Evolutionary conservation across 1,284 basidiomycete genomes (phyloP), one percentile per base, ranked within the genome.

Genomic region (Apiotrichum laibachii): DNA sequence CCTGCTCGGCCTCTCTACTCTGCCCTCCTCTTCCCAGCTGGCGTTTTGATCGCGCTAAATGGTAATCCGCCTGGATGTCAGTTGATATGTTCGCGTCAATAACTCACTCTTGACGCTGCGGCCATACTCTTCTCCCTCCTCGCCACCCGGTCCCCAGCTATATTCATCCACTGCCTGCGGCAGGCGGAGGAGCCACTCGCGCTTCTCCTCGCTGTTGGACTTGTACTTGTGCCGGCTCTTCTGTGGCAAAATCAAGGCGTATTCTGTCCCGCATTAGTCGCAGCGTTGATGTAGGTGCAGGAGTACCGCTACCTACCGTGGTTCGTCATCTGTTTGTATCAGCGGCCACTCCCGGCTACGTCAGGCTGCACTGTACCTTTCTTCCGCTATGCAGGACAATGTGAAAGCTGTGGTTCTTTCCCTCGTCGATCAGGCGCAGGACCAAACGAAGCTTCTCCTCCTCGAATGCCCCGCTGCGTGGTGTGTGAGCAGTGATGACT

Each of bases 81-180:
- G 43, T 11, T 11, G n/a, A 44, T 8, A 22, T 13, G 19, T 21
- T 19, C n/a, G 7, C 6, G 12, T 12, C 12, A 16, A 18, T 11
- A 34, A 34, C 48, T 21, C n/a, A 49, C 48, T 49, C 10, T 49
- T 49, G 4, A 37, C 48, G 19, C 48, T 49, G 18, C n/a, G 48
- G 3, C 48, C 48, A 11, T 35, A 21, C 10, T 33, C 10, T 21
- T 18, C 8, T 5, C 48, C 48, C n/a, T 49, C 48, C 12, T 49
- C 48, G 8, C 48, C 48, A 13, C 31, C 34, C 2, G 15, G 8
- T 12, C 35, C 48, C 48, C 48, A 49, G 13, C 34, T 34, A 10
- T 49, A 49, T 3, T 13, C 34, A 7, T 37, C 18, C 34, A 21
- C 34, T 8, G 12, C n/a, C 19, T 21, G 35, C 4, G 48, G 48